Percentiles rank a stretch among this genome's conserved stretches.
phyloP scores from a whole-genome alignment of 805 yeast species.

The Schizosaccharomyces pombe region DNA sequence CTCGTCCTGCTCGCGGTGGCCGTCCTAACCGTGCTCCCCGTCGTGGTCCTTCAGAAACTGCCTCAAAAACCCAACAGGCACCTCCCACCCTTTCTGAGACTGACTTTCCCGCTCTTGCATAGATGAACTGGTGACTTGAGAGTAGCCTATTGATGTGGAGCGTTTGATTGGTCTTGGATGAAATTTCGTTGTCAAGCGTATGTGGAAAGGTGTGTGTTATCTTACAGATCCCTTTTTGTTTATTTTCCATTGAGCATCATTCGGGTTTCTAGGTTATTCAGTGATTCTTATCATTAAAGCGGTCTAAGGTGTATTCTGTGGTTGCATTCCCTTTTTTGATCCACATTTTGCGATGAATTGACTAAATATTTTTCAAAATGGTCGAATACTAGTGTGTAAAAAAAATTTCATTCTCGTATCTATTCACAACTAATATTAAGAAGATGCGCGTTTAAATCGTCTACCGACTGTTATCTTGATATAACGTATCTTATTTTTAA shows the following conservation, averaged over 20 bases:
- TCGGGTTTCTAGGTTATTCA: neutral
- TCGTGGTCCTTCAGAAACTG: neutral
- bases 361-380: no score
- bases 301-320: no score
- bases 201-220: neutral
- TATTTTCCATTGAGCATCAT: neutral
- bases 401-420: no score
- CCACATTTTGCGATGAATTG: no score
- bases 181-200: neutral
- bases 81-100: neutral
- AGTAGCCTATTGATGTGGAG: neutral
- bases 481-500: no score
- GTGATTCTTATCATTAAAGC: no score
- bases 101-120: conserved; percentile 3
- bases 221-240: neutral
- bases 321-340: no score
- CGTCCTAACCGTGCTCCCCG: neutral
- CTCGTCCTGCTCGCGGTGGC: neutral
- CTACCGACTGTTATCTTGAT: no score
- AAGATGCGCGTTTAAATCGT: no score
- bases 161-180: conserved; percentile 1
- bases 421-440: no score
- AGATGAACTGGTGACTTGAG: neutral
- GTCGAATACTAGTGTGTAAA: no score
- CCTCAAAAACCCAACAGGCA: neutral